Conservation (phyloP, 441 rosid species). For the Adansonia gregorii region DNA sequence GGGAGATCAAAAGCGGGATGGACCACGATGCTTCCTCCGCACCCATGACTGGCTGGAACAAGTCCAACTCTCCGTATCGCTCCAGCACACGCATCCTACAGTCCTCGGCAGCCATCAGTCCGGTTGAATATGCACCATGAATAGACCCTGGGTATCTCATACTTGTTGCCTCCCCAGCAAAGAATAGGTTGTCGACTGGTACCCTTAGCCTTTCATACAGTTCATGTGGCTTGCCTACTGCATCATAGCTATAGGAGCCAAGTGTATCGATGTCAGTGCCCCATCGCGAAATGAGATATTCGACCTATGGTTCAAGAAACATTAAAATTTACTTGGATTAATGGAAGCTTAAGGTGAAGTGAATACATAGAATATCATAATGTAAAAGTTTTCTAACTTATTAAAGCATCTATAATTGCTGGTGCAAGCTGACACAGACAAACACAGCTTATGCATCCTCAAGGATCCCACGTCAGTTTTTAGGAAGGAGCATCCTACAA, state of each 20-base stretch:
- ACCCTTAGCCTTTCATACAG: slow-evolving; percentile 83
- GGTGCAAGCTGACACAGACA: not conserved
- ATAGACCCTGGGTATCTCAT: slow-evolving; percentile 78
- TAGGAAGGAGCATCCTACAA: not conserved
- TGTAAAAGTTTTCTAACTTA: not conserved
- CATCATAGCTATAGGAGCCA: slow-evolving; percentile 93
- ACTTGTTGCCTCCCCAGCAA: slow-evolving; percentile 98
- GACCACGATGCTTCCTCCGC: slow-evolving; percentile 61
- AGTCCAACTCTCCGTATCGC: slow-evolving; percentile 74
- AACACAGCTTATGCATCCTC: not conserved
- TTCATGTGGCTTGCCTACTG: slow-evolving; percentile 82
- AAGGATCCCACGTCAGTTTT: not conserved
- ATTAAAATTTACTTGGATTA: not conserved
- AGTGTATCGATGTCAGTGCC: slow-evolving; percentile 79
- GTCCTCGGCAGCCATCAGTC: slow-evolving; percentile 84
- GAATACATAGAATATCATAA: not conserved
- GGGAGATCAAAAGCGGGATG: slow-evolving; percentile 82
- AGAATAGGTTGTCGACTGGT: slow-evolving; percentile 92
- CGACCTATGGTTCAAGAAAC: slow-evolving; percentile 52
- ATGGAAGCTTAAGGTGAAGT: too few relatives aligned
- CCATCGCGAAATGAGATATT: slow-evolving; percentile 89
- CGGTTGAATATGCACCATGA: slow-evolving; percentile 92
- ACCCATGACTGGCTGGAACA: slow-evolving; percentile 75
- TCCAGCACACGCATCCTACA: slow-evolving; percentile 96
- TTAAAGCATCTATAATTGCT: not conserved